Conservation (phyloP, 441 rosid genomes). For the Gossypium schwendimanii region DNA sequence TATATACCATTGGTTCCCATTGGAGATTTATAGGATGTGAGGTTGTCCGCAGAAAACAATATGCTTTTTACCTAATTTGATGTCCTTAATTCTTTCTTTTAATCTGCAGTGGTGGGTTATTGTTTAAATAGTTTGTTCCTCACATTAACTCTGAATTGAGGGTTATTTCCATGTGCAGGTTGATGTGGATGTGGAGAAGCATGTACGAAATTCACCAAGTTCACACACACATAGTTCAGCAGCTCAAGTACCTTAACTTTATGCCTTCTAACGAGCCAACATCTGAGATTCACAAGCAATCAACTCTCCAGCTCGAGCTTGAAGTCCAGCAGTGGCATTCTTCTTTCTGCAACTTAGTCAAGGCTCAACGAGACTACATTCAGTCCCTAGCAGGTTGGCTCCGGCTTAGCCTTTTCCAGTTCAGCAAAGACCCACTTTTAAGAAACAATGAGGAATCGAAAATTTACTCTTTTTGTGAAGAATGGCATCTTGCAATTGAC, state of each 20-base stretch:
- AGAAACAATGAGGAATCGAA: conserved; percentile 47
- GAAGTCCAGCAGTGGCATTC: conserved; percentile 87
- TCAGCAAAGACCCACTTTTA: conserved; percentile 53
- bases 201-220: conserved; percentile 96
- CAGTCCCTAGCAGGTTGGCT: conserved; percentile 89
- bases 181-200: conserved; percentile 97
- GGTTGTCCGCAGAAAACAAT: background rate
- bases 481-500: conserved; percentile 76
- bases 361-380: conserved; percentile 74
- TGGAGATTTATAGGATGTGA: background rate
- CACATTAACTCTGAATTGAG: conserved; percentile 8
- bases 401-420: conserved; percentile 82
- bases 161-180: conserved; percentile 32
- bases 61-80: background rate
- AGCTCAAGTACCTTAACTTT: conserved; percentile 77
- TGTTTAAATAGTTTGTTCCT: background rate
- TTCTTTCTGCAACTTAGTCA: conserved; percentile 72
- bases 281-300: conserved; percentile 80
- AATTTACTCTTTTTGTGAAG: conserved; percentile 77
- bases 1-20: background rate
- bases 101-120: background rate
- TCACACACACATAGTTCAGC: conserved; percentile 86
- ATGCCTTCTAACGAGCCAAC: conserved; percentile 76
- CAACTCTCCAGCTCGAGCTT: conserved; percentile 84
- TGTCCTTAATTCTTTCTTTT: background rate